A percentile compares a stretch with the other conserved stretches of the same genome.
phyloP scores from a whole-genome alignment of 257 asterid species.

The Henckelia pumila region DNA sequence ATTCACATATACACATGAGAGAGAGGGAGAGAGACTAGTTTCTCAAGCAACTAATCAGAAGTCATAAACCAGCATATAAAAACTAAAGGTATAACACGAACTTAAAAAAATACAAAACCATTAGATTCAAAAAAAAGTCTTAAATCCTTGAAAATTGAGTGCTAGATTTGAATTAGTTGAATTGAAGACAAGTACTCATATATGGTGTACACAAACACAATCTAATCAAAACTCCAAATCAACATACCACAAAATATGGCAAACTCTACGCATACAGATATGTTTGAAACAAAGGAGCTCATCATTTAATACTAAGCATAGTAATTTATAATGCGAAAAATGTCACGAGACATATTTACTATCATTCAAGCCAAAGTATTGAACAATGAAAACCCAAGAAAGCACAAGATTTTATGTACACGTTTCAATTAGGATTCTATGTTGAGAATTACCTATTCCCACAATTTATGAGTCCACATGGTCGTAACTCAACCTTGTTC shows the following conservation, averaged over 20 bases:
- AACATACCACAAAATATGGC: background rate
- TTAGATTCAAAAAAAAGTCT: background rate
- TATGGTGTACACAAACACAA: background rate
- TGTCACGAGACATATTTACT: background rate
- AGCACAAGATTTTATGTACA: slow-evolving; percentile 11
- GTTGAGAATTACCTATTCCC: slow-evolving; percentile 70
- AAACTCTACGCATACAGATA: slow-evolving; percentile 2
- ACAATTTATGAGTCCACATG: slow-evolving; percentile 73
- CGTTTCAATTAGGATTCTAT: slow-evolving; percentile 15
- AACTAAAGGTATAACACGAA: background rate
- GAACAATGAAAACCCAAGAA: background rate
- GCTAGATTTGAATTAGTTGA: too few species aligned
- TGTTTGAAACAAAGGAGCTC: background rate
- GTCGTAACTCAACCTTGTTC: slow-evolving; percentile 59
- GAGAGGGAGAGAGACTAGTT: background rate
- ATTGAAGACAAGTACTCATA: slow-evolving; percentile 6
- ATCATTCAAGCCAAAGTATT: background rate
- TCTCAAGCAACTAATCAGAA: background rate
- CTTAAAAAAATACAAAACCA: background rate
- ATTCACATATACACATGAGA: background rate
- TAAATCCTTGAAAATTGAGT: background rate
- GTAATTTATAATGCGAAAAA: background rate
- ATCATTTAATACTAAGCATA: slow-evolving; percentile 17
- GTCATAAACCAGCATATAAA: background rate
- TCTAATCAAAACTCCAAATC: background rate